phyloP scores from a whole-genome alignment of 352 stramenopile genomes.

The Bremia lactucae region DNA sequence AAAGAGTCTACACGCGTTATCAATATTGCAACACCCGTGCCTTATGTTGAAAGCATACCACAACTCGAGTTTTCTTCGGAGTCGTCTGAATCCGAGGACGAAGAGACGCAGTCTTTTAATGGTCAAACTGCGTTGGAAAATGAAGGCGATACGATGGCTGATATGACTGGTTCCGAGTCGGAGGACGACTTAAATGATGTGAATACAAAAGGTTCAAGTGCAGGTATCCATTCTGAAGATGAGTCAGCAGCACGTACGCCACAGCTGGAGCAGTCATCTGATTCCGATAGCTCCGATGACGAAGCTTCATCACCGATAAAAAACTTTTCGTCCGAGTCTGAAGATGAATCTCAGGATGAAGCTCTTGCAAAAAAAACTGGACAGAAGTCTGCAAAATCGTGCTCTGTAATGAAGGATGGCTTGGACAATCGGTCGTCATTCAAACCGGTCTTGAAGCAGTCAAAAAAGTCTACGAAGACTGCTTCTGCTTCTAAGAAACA shows the following conservation, averaged over 20 bases:
- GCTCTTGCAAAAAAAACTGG: conserved; percentile 2
- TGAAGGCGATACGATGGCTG: conserved; percentile 8
- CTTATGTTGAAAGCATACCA: conserved; percentile 50
- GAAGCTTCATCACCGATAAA: conserved; percentile 5
- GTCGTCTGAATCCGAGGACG: conserved; percentile 21
- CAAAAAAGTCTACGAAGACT: conserved; percentile 9
- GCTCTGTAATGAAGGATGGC: conserved; percentile 13
- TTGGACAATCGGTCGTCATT: conserved; percentile 8
- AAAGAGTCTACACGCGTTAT: conserved; percentile 4
- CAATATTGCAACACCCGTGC: conserved; percentile 2
- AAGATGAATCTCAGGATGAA: conserved; percentile 6
- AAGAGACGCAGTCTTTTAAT: conserved; percentile 6
- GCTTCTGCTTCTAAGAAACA: too few relatives aligned
- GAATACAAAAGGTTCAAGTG: not conserved
- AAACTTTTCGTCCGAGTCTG: conserved; percentile 3
- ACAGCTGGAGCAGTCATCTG: conserved; percentile 10
- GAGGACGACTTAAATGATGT: conserved; percentile 23
- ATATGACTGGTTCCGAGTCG: conserved; percentile 8
- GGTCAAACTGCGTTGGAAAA: conserved; percentile 1
- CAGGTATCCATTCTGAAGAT: conserved; percentile 6
- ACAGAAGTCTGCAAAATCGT: conserved; percentile 17
- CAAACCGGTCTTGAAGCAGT: conserved; percentile 5
- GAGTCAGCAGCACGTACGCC: conserved; percentile 3
- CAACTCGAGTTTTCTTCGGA: conserved; percentile 39
- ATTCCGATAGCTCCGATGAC: conserved; percentile 19